Conservation (phyloP, 2,329 filamentous ascomycete genomes). For the Cladosporium austrohemisphaericum region DNA sequence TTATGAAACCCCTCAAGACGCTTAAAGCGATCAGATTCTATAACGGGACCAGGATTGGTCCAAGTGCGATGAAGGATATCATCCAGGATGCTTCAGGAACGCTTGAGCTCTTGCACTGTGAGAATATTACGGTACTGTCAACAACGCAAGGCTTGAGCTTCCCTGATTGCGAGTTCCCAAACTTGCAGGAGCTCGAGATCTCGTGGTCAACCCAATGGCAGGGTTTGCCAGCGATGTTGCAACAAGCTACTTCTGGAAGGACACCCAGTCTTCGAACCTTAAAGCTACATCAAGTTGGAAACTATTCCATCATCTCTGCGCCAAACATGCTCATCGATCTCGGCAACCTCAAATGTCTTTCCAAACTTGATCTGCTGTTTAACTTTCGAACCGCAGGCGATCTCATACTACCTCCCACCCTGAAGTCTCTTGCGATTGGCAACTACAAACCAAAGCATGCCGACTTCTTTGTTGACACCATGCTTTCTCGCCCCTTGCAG, state of each 20-base stretch:
- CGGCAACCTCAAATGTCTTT: not conserved
- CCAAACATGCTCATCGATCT: not conserved
- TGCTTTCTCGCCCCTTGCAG: not conserved
- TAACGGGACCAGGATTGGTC: not conserved
- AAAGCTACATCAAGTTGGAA: not conserved
- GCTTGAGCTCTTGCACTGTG: not conserved
- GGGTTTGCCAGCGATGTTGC: not conserved
- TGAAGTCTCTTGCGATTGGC: conserved; percentile 4
- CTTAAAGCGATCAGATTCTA: conserved; percentile 21
- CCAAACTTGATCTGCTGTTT: not conserved
- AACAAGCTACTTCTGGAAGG: not conserved
- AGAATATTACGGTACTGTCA: not conserved
- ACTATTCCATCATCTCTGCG: not conserved
- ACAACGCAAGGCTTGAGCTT: not conserved
- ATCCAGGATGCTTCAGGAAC: not conserved
- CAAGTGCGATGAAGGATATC: not conserved
- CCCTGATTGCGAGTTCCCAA: not conserved
- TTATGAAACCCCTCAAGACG: conserved; percentile 18
- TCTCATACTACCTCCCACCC: not conserved
- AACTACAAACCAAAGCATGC: not conserved
- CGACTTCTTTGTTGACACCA: not conserved
- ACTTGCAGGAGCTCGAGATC: not conserved
- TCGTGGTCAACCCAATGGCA: not conserved
- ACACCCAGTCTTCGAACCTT: not conserved
- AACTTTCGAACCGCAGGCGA: not conserved